These are phyloP conservation scores for Beauveria sp. DNA, from an alignment of 2,329 filamentous ascomycete genomes.

Conservation along the genomic window DNA sequence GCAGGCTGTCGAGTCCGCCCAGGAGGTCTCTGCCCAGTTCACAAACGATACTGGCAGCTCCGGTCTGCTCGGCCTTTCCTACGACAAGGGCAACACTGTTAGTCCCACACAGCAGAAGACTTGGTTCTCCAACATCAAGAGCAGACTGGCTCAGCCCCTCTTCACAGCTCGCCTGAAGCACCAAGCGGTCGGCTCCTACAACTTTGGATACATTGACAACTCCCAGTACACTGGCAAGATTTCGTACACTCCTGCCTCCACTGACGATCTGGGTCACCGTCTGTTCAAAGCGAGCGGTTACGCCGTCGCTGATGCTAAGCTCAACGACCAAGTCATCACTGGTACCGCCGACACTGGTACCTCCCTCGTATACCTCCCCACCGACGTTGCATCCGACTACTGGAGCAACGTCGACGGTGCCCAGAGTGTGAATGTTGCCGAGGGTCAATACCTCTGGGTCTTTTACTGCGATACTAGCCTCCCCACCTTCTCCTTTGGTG, in stretches of 20 bases:
- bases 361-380: conserved; percentile 52
- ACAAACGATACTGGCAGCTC: conserved; percentile 32
- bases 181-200: conserved; percentile 52
- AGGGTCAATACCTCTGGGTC: conserved; percentile 17
- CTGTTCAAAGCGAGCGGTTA: conserved; percentile 18
- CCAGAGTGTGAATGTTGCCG: not conserved
- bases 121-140: conserved; percentile 30
- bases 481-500: conserved; percentile 45
- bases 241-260: conserved; percentile 49
- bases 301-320: conserved; percentile 13
- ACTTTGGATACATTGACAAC: conserved; percentile 64
- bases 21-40: conserved; percentile 32
- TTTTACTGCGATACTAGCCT: conserved; percentile 35
- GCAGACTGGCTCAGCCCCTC: conserved; percentile 28
- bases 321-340: conserved; percentile 32
- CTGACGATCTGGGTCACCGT: conserved; percentile 61
- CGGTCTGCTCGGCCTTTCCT: conserved; percentile 38
- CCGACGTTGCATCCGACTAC: conserved; percentile 40
- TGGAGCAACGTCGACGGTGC: conserved; percentile 23
- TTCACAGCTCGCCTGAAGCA: conserved; percentile 64
- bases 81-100: conserved; percentile 35
- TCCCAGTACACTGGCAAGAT: conserved; percentile 56
- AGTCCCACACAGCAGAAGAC: conserved; percentile 33
- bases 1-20: conserved; percentile 38
- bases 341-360: conserved; percentile 53